These are phyloP conservation scores for Dendrobium chrysotoxum DNA, from an alignment of 106 monocot genomes.

Conservation along the genomic window DNA sequence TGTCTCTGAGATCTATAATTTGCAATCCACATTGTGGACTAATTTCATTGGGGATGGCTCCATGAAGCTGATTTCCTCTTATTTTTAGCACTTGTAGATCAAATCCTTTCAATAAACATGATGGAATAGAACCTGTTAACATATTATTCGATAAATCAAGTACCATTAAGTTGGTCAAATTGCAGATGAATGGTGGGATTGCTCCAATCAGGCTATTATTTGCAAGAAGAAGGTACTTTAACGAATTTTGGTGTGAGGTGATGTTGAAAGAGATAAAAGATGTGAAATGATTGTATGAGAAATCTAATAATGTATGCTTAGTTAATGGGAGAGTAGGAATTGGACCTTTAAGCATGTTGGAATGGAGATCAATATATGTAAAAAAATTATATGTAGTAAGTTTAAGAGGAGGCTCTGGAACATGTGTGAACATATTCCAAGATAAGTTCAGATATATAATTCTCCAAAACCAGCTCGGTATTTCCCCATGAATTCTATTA, in stretches of 20 bases:
- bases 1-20: no score
- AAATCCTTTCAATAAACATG: slow-evolving; percentile 16
- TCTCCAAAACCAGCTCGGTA: slow-evolving; percentile 69
- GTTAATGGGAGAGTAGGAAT: slow-evolving; percentile 25
- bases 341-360: slow-evolving; percentile 36
- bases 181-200: slow-evolving; percentile 52
- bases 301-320: not conserved
- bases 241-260: no score
- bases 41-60: no score
- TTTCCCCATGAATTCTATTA: slow-evolving; percentile 41
- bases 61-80: no score
- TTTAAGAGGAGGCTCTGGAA: slow-evolving; percentile 19
- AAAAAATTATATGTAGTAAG: not conserved
- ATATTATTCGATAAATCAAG: no score
- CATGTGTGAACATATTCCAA: slow-evolving; percentile 34
- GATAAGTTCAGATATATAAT: slow-evolving; percentile 38
- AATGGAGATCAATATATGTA: slow-evolving; percentile 40
- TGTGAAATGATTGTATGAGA: no score
- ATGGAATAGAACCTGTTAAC: slow-evolving; percentile 27
- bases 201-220: not conserved
- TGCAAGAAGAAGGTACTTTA: no score
- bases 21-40: no score
- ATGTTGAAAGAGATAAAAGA: no score
- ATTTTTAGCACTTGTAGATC: no score
- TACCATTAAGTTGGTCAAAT: not conserved